A percentile compares a stretch with the other conserved stretches of the same genome.
Conservation (phyloP, 805 yeast species). For the Ogataea kodamae region DNA sequence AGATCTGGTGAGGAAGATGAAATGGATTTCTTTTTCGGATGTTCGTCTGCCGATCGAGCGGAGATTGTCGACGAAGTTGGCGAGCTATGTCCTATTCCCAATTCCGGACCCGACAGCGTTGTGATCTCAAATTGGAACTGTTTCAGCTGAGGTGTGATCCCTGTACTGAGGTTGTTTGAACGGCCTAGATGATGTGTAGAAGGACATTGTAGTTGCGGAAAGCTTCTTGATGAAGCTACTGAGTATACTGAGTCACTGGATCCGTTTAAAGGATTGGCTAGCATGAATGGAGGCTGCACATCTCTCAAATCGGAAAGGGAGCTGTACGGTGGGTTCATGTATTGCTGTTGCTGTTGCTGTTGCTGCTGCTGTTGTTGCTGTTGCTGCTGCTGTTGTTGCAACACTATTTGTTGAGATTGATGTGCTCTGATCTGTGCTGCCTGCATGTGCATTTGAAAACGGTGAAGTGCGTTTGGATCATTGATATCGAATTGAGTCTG, state of each 20-base stretch:
- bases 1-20: neutral
- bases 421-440: slow-evolving; percentile 22
- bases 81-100: slow-evolving; percentile 6
- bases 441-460: slow-evolving; percentile 21
- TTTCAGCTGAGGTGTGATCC: slow-evolving; percentile 18
- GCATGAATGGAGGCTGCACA: no score
- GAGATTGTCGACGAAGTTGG: slow-evolving; percentile 24
- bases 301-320: no score
- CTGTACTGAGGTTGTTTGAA: slow-evolving; percentile 6
- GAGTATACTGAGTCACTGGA: slow-evolving; percentile 15
- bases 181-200: neutral
- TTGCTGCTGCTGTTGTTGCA: slow-evolving; percentile 14
- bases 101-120: slow-evolving; percentile 11
- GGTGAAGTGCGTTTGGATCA: slow-evolving; percentile 13
- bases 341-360: slow-evolving; percentile 2
- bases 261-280: slow-evolving; percentile 6
- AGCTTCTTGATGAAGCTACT: slow-evolving; percentile 1
- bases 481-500: slow-evolving; percentile 18
- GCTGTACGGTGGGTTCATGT: no score
- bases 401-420: slow-evolving; percentile 20
- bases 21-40: slow-evolving; percentile 1
- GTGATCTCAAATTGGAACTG: slow-evolving; percentile 21
- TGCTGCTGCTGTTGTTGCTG: slow-evolving; percentile 2
- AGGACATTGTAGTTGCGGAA: neutral
- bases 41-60: slow-evolving; percentile 15